Evolutionary conservation across 768 basidiomycete species (phyloP), one percentile per base, ranked within the genome.

Genomic region (Leccinum uliginosum): DNA sequence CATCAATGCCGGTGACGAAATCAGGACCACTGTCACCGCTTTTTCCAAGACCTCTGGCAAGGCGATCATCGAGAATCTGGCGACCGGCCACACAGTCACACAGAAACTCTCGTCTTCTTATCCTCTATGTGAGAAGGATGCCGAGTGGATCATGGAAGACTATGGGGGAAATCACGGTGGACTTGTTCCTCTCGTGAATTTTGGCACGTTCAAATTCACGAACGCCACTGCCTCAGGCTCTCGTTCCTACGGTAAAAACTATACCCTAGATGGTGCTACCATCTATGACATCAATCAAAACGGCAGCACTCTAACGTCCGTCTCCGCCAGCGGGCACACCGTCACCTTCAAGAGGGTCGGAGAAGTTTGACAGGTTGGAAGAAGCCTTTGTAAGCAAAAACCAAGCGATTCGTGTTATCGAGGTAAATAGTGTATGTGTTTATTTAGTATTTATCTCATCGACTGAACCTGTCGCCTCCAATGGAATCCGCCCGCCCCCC

Each of bases 111-210:
- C 19, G 11, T 45, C 44, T 12, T 12, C 44, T 8, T 8, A 45
- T 23, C 6, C 19, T 11, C 44, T 45, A 10, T 45, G 44, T 45
- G 11, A 8, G 2, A 10, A 45, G 23, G 21, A 23, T 6, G 44
- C 21, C 23, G 44, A 45, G 44, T 23, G 44, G 44, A 45, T 23
- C 14, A 12, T 23, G 12, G 44, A 45, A 23, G 44, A 45, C 44
- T 45, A 6, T 11, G n/a, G n/a, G n/a, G n/a, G n/a, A n/a, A n/a
- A n/a, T n/a, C n/a, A 6, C 6, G 6, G 11, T 0, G 0, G 21
- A 14, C 21, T 9, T 10, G 44, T 45, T 7, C 44, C 44, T 23
- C 23, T 45, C 11, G 44, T 6, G 11, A 23, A 43, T 19, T 43
- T 43, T 43, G 19, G 40, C 19, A 43, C 40, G 23, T 21, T 45